Conservation (phyloP, 371 early-diverging fungal species). For the Dentiscutata heterogama region DNA sequence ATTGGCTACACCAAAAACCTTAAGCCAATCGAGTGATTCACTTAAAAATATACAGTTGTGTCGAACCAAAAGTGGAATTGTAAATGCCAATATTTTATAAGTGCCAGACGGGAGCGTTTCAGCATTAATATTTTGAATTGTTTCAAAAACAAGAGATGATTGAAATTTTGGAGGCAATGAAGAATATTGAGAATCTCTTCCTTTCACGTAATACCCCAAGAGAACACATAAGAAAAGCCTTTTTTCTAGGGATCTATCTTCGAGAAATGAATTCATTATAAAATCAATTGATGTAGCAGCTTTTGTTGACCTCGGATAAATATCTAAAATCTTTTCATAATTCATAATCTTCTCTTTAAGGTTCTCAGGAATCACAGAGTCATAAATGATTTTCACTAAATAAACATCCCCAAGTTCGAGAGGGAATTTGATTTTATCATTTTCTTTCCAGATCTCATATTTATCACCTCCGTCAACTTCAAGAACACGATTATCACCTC, state of each 20-base stretch:
- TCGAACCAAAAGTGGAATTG: constrained; percentile 20
- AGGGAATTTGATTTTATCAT: background rate
- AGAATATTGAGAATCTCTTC: background rate
- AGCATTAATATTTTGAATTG: background rate
- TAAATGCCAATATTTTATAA: background rate
- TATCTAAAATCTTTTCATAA: constrained; percentile 5
- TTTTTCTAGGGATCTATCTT: background rate
- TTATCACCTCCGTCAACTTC: background rate
- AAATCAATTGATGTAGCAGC: constrained; percentile 9
- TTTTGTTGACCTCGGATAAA: background rate
- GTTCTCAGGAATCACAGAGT: background rate
- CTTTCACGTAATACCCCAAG: background rate
- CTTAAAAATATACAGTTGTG: background rate
- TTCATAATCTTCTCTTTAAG: constrained; percentile 29
- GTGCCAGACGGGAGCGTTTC: background rate
- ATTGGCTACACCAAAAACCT: background rate
- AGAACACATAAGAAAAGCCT: constrained; percentile 37
- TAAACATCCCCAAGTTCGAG: background rate
- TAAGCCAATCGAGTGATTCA: constrained; percentile 27
- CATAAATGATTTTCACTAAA: constrained; percentile 28
- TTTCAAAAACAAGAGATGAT: constrained; percentile 5
- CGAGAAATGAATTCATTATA: background rate
- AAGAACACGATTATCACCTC: constrained; percentile 19
- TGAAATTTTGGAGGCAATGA: background rate
- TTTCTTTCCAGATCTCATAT: constrained; percentile 32